Evolutionary conservation across 257 asterid species (phyloP).

Genomic region (Linaria vulgaris): DNA sequence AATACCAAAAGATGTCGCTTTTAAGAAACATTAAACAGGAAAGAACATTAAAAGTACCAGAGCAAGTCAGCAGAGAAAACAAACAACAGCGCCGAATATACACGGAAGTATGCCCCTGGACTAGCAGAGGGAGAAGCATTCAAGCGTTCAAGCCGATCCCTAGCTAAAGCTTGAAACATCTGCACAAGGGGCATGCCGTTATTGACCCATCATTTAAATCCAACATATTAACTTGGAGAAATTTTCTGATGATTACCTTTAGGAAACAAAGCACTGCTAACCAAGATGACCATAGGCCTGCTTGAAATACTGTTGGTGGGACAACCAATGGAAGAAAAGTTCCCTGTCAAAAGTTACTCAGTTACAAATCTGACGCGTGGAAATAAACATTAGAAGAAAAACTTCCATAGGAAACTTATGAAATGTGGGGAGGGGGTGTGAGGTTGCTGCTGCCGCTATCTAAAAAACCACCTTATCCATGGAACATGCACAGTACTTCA

Average conservation of each 20-base stretch:
- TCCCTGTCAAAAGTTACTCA: slow-evolving; percentile 59
- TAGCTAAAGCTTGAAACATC: slow-evolving; percentile 98
- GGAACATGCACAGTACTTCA: no score
- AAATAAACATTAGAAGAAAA: slow-evolving; percentile 7
- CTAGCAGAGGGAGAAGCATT: slow-evolving; percentile 92
- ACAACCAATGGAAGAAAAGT: slow-evolving; percentile 90
- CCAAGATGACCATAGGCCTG: slow-evolving; percentile 87
- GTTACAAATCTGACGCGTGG: slow-evolving; percentile 26
- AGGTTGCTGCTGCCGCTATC: no score
- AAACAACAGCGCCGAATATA: slow-evolving; percentile 80
- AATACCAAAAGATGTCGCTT: no score
- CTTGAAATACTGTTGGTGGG: slow-evolving; percentile 73
- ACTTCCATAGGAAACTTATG: no score
- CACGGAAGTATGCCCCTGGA: slow-evolving; percentile 89
- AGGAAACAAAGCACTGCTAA: slow-evolving; percentile 76
- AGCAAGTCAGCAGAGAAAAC: slow-evolving; percentile 71
- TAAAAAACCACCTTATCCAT: no score
- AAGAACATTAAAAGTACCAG: slow-evolving; percentile 52
- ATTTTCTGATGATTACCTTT: slow-evolving; percentile 47
- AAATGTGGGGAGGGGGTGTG: no score
- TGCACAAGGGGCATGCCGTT: slow-evolving; percentile 38
- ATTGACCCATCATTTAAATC: not conserved
- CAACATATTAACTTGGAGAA: no score
- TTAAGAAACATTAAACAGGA: not conserved
- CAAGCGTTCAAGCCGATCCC: slow-evolving; percentile 93